These are phyloP conservation scores for Hordeum marinum DNA, from an alignment of 176 grass and related monocot species.

Conservation along the genomic window DNA sequence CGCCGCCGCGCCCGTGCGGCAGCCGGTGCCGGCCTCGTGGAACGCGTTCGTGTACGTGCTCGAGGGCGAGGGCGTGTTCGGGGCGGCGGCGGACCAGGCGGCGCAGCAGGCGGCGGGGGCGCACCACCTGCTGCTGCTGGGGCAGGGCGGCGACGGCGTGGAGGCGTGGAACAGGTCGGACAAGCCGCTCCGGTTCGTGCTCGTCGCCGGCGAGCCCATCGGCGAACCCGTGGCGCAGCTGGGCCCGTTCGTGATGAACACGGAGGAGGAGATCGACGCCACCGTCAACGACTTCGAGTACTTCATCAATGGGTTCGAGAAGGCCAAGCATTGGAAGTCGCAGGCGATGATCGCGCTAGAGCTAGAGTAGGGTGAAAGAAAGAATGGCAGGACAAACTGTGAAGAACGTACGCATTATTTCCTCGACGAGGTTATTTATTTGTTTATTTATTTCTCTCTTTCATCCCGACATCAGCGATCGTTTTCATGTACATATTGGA, in stretches of 20 bases:
- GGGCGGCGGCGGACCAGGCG: constrained; percentile 30
- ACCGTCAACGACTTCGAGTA: constrained; percentile 82
- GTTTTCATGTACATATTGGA: neutral
- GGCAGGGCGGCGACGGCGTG: constrained; percentile 68
- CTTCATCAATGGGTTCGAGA: constrained; percentile 84
- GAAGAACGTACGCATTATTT: neutral
- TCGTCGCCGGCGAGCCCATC: constrained; percentile 77
- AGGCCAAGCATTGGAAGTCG: constrained; percentile 83
- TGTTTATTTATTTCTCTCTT: neutral
- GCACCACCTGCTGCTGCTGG: constrained; percentile 67
- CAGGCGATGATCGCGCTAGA: constrained; percentile 45
- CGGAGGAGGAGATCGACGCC: constrained; percentile 95
- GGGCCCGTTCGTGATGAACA: constrained; percentile 98
- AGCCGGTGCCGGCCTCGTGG: constrained; percentile 52
- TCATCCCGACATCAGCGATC: neutral
- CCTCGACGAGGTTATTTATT: neutral
- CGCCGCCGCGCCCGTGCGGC: constrained; percentile 40
- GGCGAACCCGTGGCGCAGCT: constrained; percentile 86
- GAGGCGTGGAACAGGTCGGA: constrained; percentile 67
- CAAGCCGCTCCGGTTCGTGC: constrained; percentile 59
- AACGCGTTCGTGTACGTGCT: constrained; percentile 90
- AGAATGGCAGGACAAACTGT: neutral
- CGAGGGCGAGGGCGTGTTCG: constrained; percentile 74
- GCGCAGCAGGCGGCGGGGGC: constrained; percentile 25
- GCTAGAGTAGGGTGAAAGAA: constrained; percentile 17